Percentiles rank a stretch among this genome's conserved stretches.
Conservation (phyloP, 306 rosid species). For the Acacia crassicarpa region DNA sequence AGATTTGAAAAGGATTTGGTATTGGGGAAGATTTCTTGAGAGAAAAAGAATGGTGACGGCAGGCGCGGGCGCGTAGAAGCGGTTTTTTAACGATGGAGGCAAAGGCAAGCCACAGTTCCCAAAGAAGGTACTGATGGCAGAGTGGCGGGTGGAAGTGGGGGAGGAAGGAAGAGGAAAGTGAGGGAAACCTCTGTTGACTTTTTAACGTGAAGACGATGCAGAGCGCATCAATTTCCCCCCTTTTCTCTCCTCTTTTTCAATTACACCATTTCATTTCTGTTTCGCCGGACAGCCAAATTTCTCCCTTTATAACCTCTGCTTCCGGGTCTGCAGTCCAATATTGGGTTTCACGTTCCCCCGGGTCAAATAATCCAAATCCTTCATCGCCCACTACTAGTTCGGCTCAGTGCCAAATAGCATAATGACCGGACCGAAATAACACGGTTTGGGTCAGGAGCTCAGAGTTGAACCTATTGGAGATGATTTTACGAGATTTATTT, state of each 20-base stretch:
- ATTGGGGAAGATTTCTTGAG: background rate
- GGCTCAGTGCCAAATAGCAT: background rate
- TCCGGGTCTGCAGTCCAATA: background rate
- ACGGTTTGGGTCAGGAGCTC: background rate
- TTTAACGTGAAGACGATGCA: constrained; percentile 6
- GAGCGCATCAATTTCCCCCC: background rate
- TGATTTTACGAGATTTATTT: background rate
- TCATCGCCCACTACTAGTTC: background rate
- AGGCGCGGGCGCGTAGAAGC: background rate
- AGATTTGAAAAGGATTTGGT: background rate
- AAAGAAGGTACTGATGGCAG: background rate
- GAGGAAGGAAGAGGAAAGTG: constrained; percentile 1
- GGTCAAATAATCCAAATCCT: background rate
- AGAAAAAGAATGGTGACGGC: background rate
- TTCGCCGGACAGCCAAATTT: background rate
- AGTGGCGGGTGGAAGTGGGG: background rate
- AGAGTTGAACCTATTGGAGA: background rate
- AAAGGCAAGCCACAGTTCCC: background rate
- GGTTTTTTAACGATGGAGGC: background rate
- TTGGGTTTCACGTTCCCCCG: background rate
- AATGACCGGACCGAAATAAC: background rate
- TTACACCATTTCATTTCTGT: background rate
- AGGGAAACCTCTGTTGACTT: background rate
- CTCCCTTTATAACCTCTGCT: background rate
- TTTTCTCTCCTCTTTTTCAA: background rate